These are phyloP conservation scores for Ulvella scutata DNA, from an alignment of 139 green algal genomes.

Conservation along the genomic window DNA sequence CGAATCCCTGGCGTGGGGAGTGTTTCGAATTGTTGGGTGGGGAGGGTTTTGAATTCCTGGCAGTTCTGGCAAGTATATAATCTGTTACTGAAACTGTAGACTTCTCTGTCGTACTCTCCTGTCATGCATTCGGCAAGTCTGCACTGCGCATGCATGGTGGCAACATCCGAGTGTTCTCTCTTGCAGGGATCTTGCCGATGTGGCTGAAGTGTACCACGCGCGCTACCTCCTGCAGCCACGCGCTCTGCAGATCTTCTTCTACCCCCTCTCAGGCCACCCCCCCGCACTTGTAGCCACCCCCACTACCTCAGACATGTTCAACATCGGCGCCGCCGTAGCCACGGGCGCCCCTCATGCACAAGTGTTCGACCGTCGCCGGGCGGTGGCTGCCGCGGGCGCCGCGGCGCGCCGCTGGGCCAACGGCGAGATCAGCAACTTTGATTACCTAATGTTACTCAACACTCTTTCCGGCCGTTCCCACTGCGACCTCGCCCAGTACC, in stretches of 20 bases:
- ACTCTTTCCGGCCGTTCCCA: conserved; percentile 52
- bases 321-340: background rate
- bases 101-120: too few species aligned
- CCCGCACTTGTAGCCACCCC: background rate
- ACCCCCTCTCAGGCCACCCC: background rate
- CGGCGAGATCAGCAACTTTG: conserved; percentile 51
- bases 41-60: too few species aligned
- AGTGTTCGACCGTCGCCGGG: background rate
- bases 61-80: too few species aligned
- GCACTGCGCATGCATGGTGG: too few species aligned
- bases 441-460: conserved; percentile 82
- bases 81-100: too few species aligned
- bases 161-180: too few species aligned
- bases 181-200: background rate
- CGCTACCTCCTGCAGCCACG: background rate
- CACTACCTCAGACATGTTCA: background rate
- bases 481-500: conserved; percentile 76
- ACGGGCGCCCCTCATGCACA: background rate
- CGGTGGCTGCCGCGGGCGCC: background rate
- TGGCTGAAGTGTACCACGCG: background rate
- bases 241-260: background rate
- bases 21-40: too few species aligned
- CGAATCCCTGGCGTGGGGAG: too few species aligned
- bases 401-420: background rate
- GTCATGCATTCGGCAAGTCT: too few species aligned